Evolutionary conservation across 306 rosid species (phyloP), one percentile per base, ranked within the genome.

Genomic region (Trifolium fragiferum): DNA sequence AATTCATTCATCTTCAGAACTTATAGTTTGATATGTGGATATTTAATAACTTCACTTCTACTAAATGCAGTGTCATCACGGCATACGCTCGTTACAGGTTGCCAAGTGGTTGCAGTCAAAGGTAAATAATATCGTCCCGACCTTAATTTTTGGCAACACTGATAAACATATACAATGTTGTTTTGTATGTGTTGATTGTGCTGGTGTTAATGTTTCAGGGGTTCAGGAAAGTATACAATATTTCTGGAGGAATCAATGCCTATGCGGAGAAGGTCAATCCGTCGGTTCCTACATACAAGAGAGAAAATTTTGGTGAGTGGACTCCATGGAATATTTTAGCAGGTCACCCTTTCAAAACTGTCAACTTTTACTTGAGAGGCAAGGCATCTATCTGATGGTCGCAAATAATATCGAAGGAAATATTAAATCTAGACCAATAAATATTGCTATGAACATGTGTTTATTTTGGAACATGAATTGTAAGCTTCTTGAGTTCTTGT

Each of bases 61-160:
- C 65, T 72, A 77, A 70, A 59, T 84, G 93, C 90, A 93, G 98
- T 93, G 98, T 87, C 98, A 93, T 84, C 98, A 93, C 65, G 98
- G 98, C 20, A 5, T 76, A 86, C 85, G 98, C 79, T 93, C 98
- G 8, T 67, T 91, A 80, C 96, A 93, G 78, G 92, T 93, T 54
- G 90, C 97, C 79, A 88, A 76, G 78, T 93, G 96, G 92, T 77
- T 93, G 87, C 96, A 88, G 78, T 80, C 89, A 23, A 97, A 93
- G 98, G 97, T 93, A 88, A 40, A 32, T 54, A 20, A 5, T 1
- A 9, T 38, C 20, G 13, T 43, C 43, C 12, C 19, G 7, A 15
- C 73, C 27, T 16, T 61, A 43, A 8, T n/a, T 8, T 7, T 49
- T n/a, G 10, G 2, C 9, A 16, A 6, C 10, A 49, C 4, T 2